Evolutionary conservation across 2,329 filamentous ascomycete species (phyloP).

Genomic region (Verticillium nubilum): DNA sequence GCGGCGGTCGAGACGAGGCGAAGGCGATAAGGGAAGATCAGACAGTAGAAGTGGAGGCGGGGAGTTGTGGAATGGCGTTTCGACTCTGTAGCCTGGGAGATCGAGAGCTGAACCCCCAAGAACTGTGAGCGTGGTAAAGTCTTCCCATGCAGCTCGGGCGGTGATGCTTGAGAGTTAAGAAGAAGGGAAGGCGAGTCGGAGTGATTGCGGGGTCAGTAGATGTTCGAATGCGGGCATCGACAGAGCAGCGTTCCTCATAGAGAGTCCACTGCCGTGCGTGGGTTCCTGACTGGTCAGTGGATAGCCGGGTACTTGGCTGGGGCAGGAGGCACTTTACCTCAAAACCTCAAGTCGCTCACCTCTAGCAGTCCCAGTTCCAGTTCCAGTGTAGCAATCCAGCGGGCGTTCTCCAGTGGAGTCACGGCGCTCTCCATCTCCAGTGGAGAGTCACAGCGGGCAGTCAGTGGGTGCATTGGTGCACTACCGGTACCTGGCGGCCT

Average conservation of each 20-base stretch:
- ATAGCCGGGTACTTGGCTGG: background rate
- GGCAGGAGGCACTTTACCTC: background rate
- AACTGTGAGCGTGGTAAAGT: background rate
- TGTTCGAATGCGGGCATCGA: background rate
- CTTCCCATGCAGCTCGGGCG: slow-evolving; percentile 1
- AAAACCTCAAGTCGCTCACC: no score
- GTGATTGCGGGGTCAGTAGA: background rate
- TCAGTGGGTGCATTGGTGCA: background rate
- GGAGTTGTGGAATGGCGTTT: background rate
- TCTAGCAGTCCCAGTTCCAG: no score
- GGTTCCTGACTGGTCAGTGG: background rate
- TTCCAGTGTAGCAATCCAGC: background rate
- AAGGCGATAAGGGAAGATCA: background rate
- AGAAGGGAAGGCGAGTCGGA: background rate
- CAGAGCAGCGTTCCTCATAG: background rate
- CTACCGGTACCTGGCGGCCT: background rate
- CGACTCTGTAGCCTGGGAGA: slow-evolving; percentile 6
- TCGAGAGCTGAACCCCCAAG: slow-evolving; percentile 15
- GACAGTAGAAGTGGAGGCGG: background rate
- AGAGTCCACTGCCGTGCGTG: background rate
- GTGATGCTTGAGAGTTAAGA: background rate
- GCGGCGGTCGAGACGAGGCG: background rate
- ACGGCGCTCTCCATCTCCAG: no score
- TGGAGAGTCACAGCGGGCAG: no score
- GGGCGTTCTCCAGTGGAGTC: background rate